Evolutionary conservation across 257 asterid species (phyloP).

Genomic region (Cruciata laevipes): DNA sequence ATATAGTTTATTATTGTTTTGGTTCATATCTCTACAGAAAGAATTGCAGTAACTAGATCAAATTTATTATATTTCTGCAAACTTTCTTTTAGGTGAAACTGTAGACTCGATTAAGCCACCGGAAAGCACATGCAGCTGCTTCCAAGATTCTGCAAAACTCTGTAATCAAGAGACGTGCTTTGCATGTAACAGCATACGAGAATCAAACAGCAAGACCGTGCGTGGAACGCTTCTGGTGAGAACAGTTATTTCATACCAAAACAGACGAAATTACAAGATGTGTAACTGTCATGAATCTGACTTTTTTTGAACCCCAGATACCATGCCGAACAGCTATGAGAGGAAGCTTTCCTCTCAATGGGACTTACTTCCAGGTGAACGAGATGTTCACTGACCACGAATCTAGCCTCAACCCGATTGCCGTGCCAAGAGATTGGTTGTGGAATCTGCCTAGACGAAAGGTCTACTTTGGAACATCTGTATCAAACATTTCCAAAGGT

Average conservation of each 20-base stretch:
- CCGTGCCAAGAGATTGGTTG: constrained; percentile 76
- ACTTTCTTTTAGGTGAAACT: constrained; percentile 71
- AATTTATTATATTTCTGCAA: constrained; percentile 7
- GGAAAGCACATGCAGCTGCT: constrained; percentile 57
- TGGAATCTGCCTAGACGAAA: constrained; percentile 83
- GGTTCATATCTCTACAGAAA: neutral
- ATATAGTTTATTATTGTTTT: too few species aligned
- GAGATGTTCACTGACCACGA: constrained; percentile 97
- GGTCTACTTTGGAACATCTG: constrained; percentile 94
- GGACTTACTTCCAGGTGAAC: constrained; percentile 92
- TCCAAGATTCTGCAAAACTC: too few species aligned
- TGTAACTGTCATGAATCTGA: too few species aligned
- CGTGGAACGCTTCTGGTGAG: constrained; percentile 92
- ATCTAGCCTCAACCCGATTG: constrained; percentile 68
- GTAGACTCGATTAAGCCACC: constrained; percentile 75
- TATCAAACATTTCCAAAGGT: constrained; percentile 88
- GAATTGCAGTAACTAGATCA: neutral
- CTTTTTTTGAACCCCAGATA: constrained; percentile 45
- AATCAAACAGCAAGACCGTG: constrained; percentile 75
- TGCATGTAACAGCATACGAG: constrained; percentile 74
- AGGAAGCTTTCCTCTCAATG: constrained; percentile 97
- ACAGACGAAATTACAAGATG: too few species aligned
- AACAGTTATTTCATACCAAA: neutral
- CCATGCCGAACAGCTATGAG: constrained; percentile 98
- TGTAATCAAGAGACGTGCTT: constrained; percentile 71